Evolutionary conservation across 495 filamentous ascomycete genomes (phyloP), one percentile per base, ranked within the genome.

Genomic region (Tuber brumale): DNA sequence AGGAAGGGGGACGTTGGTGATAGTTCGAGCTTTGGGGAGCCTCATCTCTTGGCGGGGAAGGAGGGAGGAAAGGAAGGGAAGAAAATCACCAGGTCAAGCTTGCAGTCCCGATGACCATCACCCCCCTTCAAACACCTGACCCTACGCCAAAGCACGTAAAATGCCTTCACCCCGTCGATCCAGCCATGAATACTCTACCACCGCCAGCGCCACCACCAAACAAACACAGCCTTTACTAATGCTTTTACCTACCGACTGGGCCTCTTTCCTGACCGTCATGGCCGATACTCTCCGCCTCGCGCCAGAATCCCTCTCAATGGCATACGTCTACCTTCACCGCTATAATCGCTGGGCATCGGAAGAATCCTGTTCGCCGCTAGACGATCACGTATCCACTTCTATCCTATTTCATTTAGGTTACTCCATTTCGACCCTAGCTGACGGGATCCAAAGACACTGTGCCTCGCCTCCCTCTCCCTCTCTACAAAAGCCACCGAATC

Each of bases 261-360:
- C 76, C 19, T 79, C 84, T 61, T 86, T 86, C 79, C 83, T 85
- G 41, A 80, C 81, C 61, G 73, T 84, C 70, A 80, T 86, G 79
- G 81, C 84, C 69, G 85, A 86, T 72, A 79, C 84, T 46, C 79
- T 86, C 18, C 85, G 85, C 35, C 82, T 86, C 43, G 85, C 85
- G 10, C 80, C 84, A 43, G 85, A 86, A 81, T 82, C 84, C 14
- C 74, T 86, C 27, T 81, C 85, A 37, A 86, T 85, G 85, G 79
- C 84, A 46, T 86, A 85, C 72, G 80, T 85, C 73, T 86, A 86
- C 76, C 77, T 85, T n/a, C 82, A 86, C 76, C 84, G 82, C 79
- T 86, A 86, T 79, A 80, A 71, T 39, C 80, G 80, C 37, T 81
- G 80, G 80, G 46, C 73, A 31, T 72, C 51, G 19, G 77, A 79